Evolutionary conservation across 345 rosid genomes (phyloP).

Genomic region (Dimocarpus longan): DNA sequence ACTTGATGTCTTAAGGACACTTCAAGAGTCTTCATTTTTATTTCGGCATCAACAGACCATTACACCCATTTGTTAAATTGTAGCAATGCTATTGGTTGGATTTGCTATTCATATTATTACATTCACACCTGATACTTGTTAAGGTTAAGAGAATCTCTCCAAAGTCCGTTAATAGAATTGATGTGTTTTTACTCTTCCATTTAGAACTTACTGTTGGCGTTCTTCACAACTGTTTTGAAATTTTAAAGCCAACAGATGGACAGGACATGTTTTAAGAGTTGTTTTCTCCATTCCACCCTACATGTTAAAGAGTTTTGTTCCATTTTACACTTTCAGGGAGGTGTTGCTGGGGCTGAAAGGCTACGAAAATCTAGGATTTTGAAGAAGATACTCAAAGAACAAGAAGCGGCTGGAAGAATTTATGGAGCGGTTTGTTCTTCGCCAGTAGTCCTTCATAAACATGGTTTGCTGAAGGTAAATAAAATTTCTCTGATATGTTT

Average conservation of each 20-base stretch:
- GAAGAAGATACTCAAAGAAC: constrained; percentile 81
- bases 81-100: not conserved
- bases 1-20: not conserved
- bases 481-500: not conserved
- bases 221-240: not conserved
- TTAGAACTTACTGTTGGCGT: not conserved
- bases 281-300: no score
- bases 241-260: not conserved
- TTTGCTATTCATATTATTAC: not conserved
- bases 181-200: not conserved
- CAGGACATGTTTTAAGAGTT: not conserved
- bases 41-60: not conserved
- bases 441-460: constrained; percentile 50
- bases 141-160: not conserved
- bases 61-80: not conserved
- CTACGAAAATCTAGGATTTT: constrained; percentile 70
- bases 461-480: constrained; percentile 74
- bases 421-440: constrained; percentile 82
- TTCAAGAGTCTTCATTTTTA: not conserved
- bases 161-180: not conserved
- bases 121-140: not conserved
- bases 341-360: constrained; percentile 55
- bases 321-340: constrained; percentile 56
- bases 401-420: constrained; percentile 58
- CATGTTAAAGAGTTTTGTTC: constrained; percentile 10